phyloP scores from a whole-genome alignment of 106 monocot species.

The Apostasia shenzhenica region DNA sequence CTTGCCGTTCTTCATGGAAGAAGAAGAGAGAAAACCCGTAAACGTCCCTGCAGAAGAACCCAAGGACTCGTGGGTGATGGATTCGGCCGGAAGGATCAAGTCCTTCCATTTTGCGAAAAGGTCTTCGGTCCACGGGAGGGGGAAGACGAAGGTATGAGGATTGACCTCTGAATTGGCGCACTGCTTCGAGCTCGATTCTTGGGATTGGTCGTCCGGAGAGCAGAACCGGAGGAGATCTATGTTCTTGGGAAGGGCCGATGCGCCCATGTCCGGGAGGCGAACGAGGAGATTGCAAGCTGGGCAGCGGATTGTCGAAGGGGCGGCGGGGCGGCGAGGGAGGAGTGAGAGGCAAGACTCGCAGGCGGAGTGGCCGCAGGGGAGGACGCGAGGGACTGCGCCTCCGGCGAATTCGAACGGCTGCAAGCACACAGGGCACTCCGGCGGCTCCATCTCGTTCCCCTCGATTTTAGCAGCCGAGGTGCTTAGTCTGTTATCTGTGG shows the following conservation, averaged over 20 bases:
- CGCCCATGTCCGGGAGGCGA: constrained; percentile 36
- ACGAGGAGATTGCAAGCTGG: constrained; percentile 71
- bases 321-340: constrained; percentile 25
- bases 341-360: constrained; percentile 57
- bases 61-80: constrained; percentile 15
- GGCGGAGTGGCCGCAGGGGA: constrained; percentile 83
- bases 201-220: constrained; percentile 1
- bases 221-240: constrained; percentile 70
- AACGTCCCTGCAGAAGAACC: background rate
- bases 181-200: background rate
- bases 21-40: constrained; percentile 10
- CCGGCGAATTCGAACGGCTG: constrained; percentile 33
- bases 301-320: constrained; percentile 53
- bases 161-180: background rate
- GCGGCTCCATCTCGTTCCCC: constrained; percentile 17
- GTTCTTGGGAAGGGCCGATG: constrained; percentile 71
- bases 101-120: constrained; percentile 40
- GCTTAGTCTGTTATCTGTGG: no score
- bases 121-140: constrained; percentile 22
- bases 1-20: constrained; percentile 10
- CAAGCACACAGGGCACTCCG: constrained; percentile 88
- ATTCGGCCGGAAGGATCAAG: constrained; percentile 31
- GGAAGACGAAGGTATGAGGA: constrained; percentile 8
- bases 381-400: constrained; percentile 63
- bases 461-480: background rate